Base-by-base conservation (phyloP, 176 grass and related monocot genomes). In the Tillandsia leiboldiana region DNA sequence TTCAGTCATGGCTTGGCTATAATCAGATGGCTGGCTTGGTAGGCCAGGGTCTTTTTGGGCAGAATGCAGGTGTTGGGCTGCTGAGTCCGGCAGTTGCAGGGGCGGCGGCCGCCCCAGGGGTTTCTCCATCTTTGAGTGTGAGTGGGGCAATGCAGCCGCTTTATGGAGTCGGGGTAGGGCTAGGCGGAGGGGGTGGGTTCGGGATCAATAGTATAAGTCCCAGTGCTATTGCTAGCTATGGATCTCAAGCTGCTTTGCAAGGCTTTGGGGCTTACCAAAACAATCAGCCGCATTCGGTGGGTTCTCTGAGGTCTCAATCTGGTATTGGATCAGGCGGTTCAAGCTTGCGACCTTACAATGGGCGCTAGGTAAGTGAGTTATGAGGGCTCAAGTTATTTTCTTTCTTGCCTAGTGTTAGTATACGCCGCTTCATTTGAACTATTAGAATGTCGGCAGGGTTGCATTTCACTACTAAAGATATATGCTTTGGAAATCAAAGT, bases 311-410 rank as follows among this genome's bases (percentile, higher is more conserved):
- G 49, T 67, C 71, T 50, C 22, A 33, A 20, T 26, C 49, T 75
- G 51, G 14, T 54, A 0, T 8, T 63, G 72, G 74, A 49, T 68
- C 74, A 2, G 26, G 22, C 53, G 73, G 51, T 33, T 48, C 58
- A 50, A 77, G 87, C 28, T 77, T 90, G 29, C 76, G 71, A 18
- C 33, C 61, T 48, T 80, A 64, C 59, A 64, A 80, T 12, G 70
- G 70, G 53, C 66, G 52, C 51, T 74, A 77, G 76, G 79, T 83
- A 70, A 77, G 58, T 23, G 22, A 61, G 56, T 61, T 23, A 9
- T 61, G 56, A n/a, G 7, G 15, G 0, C 15, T 61, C 10, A 10
- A 61, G 8, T 61, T 61, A 14, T 61, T 61, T 9, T 61, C 15
- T 22, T 15, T 23, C 22, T 17, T 9, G 7, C 56, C 56, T 61